Evolutionary conservation across 169 alveolate species (phyloP), one percentile per base, ranked within the genome.

Genomic region (Cryptosporidium ubiquitum): DNA sequence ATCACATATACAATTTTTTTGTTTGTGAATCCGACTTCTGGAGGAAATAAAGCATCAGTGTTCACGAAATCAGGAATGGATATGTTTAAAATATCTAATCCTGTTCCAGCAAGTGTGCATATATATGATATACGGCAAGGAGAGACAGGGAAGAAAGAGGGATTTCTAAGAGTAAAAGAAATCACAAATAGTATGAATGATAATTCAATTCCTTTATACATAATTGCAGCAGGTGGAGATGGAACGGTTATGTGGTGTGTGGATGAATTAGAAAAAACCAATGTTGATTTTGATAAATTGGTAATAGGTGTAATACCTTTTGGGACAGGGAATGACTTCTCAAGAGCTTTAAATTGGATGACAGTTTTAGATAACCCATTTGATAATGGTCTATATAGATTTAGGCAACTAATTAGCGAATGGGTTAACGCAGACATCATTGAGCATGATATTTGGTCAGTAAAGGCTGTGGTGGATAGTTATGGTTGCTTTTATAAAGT

Each of bases 291-390:
- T 35, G 86, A 91, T 23, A 58, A 70, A 33, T 69, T 95, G 73
- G 96, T 95, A 18, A 84, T 97, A 47, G 98, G 97, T 16, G 96
- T 97, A 10, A 93, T 97, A 39, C 99, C 99, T 16, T 97, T 95
- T 91, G 99, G 99, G 39, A 96, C 99, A 18, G 99, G 98, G 57
- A 97, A 97, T 91, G 99, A 97, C 91, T 96, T 97, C 70, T 96
- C 99, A 20, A 91, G 95, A 42, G 97, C 98, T 10, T 86, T 97
- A 29, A 95, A 96, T 68, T 96, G 98, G 98, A 94, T 94, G 69
- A 74, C 91, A 60, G 91, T 93, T 69, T 93, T 93, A 23, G 84
- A 93, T 5, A 93, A 92, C 60, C 96, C 95, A 18, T 94, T 94
- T 66, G 95, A 91, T 70, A 70, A 71, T 60, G 93, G 95, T 58